Conservation (phyloP, 139 green algal species). For the Auxenochlorella pyrenoidosa region DNA sequence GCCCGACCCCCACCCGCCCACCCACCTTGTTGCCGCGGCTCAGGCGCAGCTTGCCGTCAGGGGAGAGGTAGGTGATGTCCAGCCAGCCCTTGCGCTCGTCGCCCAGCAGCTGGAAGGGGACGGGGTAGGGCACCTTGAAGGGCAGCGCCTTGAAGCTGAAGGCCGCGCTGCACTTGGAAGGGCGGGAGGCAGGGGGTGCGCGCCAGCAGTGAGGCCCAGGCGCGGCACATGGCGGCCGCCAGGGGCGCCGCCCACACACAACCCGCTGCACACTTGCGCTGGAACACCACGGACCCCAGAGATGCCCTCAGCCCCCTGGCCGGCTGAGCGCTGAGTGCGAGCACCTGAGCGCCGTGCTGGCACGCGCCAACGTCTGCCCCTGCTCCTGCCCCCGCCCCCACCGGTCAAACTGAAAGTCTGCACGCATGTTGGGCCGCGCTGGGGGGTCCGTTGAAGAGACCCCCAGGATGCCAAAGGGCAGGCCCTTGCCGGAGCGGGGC, state of each 20-base stretch:
- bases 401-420: slow-evolving; percentile 91
- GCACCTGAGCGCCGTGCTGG: not conserved
- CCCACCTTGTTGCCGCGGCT: slow-evolving; percentile 84
- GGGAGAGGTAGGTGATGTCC: slow-evolving; percentile 85
- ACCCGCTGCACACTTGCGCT: not conserved
- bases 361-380: not conserved
- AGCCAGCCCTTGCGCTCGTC: slow-evolving; percentile 96
- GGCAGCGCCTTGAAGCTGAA: slow-evolving; percentile 90
- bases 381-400: not conserved
- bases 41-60: slow-evolving; percentile 73
- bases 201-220: not conserved
- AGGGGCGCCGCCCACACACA: not conserved
- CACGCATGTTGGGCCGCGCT: slow-evolving; percentile 60
- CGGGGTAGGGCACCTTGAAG: slow-evolving; percentile 94
- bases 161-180: slow-evolving; percentile 52
- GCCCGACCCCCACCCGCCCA: too few species aligned
- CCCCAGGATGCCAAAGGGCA: slow-evolving; percentile 89
- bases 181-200: not conserved
- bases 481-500: slow-evolving; percentile 65
- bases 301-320: too few species aligned
- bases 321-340: too few species aligned
- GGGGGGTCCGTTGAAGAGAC: slow-evolving; percentile 70
- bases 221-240: too few species aligned
- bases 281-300: too few species aligned
- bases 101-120: slow-evolving; percentile 94